Conservation (phyloP, 345 rosid genomes). For the Populus alba region DNA sequence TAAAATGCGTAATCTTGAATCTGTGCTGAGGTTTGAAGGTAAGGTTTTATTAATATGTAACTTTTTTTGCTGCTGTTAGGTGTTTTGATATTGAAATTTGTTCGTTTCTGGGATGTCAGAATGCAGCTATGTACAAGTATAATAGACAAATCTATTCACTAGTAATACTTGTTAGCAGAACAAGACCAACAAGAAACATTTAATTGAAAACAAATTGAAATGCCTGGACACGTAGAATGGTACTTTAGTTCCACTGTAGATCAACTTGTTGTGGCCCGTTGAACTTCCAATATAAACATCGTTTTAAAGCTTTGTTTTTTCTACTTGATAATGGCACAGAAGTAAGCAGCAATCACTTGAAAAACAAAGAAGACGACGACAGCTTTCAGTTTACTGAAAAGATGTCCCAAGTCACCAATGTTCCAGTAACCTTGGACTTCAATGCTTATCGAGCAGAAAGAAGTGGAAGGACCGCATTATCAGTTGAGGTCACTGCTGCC, state of each 20-base stretch:
- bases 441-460: constrained; percentile 29
- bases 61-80: background rate
- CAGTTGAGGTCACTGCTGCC: constrained; percentile 13
- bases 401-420: constrained; percentile 38
- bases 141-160: background rate
- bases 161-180: background rate
- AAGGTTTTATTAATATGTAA: background rate
- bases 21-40: constrained; percentile 32
- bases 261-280: background rate
- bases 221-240: background rate
- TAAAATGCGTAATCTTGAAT: constrained; percentile 35
- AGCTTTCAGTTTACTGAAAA: constrained; percentile 26
- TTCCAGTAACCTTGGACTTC: constrained; percentile 20
- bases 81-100: background rate
- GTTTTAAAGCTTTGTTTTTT: background rate
- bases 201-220: no score
- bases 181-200: background rate
- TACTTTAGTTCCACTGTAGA: background rate
- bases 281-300: background rate
- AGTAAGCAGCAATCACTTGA: constrained; percentile 2
- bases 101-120: background rate
- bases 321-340: constrained; percentile 7
- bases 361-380: constrained; percentile 17
- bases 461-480: constrained; percentile 9
- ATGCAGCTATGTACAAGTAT: background rate